A percentile compares a stretch with the other conserved stretches of the same genome.
phyloP scores from a whole-genome alignment of 257 asterid genomes.

The Solanum bulbocastanum region DNA sequence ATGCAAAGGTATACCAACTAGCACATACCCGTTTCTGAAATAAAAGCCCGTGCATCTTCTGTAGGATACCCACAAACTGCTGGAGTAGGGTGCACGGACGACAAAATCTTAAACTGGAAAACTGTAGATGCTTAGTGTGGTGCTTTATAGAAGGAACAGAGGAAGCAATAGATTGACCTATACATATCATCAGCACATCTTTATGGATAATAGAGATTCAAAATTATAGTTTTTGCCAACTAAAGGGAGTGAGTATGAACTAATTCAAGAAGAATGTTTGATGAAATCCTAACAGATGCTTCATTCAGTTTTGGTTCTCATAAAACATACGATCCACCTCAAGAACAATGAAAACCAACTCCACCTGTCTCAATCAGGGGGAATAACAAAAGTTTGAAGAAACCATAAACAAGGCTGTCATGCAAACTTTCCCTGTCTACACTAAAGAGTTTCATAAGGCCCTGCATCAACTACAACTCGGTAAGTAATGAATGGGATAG shows the following conservation, averaged over 20 bases:
- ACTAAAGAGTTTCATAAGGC: not conserved
- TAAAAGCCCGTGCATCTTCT: conserved; percentile 74
- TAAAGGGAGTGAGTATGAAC: not conserved
- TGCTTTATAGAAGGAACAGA: not conserved
- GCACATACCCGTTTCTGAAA: conserved; percentile 65
- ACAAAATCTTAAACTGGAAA: conserved; percentile 73
- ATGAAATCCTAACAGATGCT: not conserved
- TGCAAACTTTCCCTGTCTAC: not conserved
- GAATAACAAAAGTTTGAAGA: not conserved
- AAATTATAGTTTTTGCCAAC: not conserved
- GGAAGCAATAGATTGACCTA: not conserved
- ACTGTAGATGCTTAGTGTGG: not conserved
- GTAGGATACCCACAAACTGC: conserved; percentile 97
- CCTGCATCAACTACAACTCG: not conserved
- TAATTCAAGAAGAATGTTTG: not conserved
- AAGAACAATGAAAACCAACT: not conserved
- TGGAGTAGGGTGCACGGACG: conserved; percentile 95
- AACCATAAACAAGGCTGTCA: conserved; percentile 51
- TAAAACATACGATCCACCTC: not conserved
- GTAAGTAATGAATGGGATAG: not conserved
- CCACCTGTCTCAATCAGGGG: not conserved
- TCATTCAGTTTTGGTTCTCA: not conserved
- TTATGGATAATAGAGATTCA: not conserved
- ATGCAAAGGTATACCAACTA: not conserved
- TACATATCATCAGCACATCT: not conserved